A percentile compares a stretch with the other conserved stretches of the same genome.
Conservation (phyloP, 306 rosid genomes). For the Psophocarpus tetragonolobus region DNA sequence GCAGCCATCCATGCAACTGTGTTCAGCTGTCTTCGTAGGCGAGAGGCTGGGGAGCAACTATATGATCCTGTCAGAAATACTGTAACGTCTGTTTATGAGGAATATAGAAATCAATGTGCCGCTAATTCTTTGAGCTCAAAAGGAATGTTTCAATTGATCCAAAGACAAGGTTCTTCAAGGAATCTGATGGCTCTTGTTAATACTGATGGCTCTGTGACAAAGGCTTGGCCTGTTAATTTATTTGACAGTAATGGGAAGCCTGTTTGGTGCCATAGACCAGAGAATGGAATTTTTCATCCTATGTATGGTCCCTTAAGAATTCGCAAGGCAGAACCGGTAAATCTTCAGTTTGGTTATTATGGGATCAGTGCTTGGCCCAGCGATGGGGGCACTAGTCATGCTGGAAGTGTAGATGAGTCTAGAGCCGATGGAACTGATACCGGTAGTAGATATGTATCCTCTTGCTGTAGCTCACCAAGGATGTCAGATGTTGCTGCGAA, state of each 20-base stretch:
- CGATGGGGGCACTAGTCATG: slow-evolving; percentile 85
- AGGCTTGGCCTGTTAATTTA: slow-evolving; percentile 93
- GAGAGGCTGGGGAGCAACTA: slow-evolving; percentile 81
- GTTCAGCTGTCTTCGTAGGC: slow-evolving; percentile 93
- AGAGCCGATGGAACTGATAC: slow-evolving; percentile 80
- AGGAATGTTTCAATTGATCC: slow-evolving; percentile 96
- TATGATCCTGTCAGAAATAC: slow-evolving; percentile 76
- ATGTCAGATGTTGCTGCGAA: slow-evolving; percentile 70
- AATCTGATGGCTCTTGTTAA: slow-evolving; percentile 88
- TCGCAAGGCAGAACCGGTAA: slow-evolving; percentile 79
- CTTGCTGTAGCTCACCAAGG: slow-evolving; percentile 95
- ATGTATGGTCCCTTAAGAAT: slow-evolving; percentile 62
- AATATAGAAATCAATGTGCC: slow-evolving; percentile 84
- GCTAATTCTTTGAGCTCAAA: slow-evolving; percentile 90
- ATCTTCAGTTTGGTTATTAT: slow-evolving; percentile 94
- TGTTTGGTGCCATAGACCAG: slow-evolving; percentile 51
- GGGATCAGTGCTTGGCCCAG: slow-evolving; percentile 97
- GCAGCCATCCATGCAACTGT: slow-evolving; percentile 98
- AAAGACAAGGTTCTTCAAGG: slow-evolving; percentile 89
- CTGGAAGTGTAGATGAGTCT: slow-evolving; percentile 90
- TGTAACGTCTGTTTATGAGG: slow-evolving; percentile 82
- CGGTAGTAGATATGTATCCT: slow-evolving; percentile 78
- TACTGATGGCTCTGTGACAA: slow-evolving; percentile 92
- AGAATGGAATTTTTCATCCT: slow-evolving; percentile 49
- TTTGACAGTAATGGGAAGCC: slow-evolving; percentile 73